Evolutionary conservation across 495 filamentous ascomycete genomes (phyloP).

Genomic region (Aspergillus indologenus): DNA sequence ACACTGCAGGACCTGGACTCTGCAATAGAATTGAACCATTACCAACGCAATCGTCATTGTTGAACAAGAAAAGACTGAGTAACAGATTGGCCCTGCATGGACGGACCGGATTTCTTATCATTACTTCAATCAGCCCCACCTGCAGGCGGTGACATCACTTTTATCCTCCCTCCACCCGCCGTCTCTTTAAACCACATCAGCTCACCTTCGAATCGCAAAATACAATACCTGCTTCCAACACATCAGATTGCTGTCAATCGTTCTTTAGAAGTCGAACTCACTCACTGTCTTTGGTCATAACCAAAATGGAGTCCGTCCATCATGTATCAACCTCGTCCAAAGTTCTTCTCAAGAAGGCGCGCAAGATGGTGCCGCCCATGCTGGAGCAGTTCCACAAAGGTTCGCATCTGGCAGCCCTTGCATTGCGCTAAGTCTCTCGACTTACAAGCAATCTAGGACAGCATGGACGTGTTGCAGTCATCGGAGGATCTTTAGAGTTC

Average conservation of each 20-base stretch:
- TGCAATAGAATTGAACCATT: background rate
- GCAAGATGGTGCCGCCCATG: constrained; percentile 91
- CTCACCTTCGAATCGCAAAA: background rate
- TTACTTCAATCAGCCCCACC: constrained; percentile 29
- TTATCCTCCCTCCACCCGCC: constrained; percentile 6
- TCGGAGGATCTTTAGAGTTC: constrained; percentile 87
- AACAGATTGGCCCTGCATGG: background rate
- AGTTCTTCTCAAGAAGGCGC: constrained; percentile 74
- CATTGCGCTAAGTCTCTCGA: constrained; percentile 11
- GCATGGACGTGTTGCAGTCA: constrained; percentile 86
- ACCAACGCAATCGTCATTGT: background rate
- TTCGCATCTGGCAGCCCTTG: constrained; percentile 23
- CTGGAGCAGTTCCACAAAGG: constrained; percentile 97
- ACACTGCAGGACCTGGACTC: background rate
- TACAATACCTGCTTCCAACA: background rate
- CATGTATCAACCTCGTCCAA: constrained; percentile 59
- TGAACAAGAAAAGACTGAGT: background rate
- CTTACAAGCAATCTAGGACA: constrained; percentile 59
- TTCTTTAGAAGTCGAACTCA: background rate
- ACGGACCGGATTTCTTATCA: constrained; percentile 6
- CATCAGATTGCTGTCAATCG: background rate
- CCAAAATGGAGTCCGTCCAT: constrained; percentile 37
- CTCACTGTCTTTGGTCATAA: constrained; percentile 4
- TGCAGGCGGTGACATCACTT: constrained; percentile 44
- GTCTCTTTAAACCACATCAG: constrained; percentile 7